Percentiles rank a stretch among this genome's conserved stretches.
These are phyloP conservation scores for Ploettnerulaceae sp. DNA, from an alignment of 2,329 filamentous ascomycete genomes.

Conservation along the genomic window DNA sequence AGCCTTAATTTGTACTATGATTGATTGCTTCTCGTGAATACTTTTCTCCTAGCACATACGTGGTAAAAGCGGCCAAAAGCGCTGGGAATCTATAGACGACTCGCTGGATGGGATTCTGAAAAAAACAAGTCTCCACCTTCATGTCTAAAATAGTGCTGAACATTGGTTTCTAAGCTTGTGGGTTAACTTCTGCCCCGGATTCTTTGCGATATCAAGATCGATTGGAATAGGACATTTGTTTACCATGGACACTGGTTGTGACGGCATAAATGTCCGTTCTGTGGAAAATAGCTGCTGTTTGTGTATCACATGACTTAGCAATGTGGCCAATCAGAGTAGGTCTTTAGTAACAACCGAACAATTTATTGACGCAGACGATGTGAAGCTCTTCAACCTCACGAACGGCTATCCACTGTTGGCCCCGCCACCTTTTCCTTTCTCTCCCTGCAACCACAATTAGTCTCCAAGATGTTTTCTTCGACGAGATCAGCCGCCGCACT, in stretches of 20 bases:
- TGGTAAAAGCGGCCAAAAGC: background rate
- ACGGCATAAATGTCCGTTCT: background rate
- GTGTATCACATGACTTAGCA: background rate
- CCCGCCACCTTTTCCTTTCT: slow-evolving; percentile 21
- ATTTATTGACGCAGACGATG: slow-evolving; percentile 13
- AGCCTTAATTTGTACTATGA: background rate
- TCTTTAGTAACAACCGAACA: slow-evolving; percentile 7
- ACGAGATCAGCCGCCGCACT: slow-evolving; percentile 40
- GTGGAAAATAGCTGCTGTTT: background rate
- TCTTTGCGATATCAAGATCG: no score
- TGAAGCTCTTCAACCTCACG: slow-evolving; percentile 10
- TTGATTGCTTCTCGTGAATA: slow-evolving; percentile 1
- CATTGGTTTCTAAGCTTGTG: background rate
- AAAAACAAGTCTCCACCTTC: no score
- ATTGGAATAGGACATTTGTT: no score
- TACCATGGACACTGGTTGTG: no score
- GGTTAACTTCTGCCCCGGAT: no score
- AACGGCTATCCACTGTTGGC: slow-evolving; percentile 19
- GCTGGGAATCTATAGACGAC: no score
- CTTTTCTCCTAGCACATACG: background rate
- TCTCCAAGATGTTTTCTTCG: slow-evolving; percentile 38
- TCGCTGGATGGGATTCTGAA: no score
- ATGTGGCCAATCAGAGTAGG: slow-evolving; percentile 11
- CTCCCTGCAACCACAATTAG: slow-evolving; percentile 18
- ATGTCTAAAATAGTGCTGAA: background rate